A percentile compares a stretch with the other conserved stretches of the same genome.
Evolutionary conservation across 2,329 filamentous ascomycete genomes (phyloP).

Genomic region (Teratosphaeria zuluensis): DNA sequence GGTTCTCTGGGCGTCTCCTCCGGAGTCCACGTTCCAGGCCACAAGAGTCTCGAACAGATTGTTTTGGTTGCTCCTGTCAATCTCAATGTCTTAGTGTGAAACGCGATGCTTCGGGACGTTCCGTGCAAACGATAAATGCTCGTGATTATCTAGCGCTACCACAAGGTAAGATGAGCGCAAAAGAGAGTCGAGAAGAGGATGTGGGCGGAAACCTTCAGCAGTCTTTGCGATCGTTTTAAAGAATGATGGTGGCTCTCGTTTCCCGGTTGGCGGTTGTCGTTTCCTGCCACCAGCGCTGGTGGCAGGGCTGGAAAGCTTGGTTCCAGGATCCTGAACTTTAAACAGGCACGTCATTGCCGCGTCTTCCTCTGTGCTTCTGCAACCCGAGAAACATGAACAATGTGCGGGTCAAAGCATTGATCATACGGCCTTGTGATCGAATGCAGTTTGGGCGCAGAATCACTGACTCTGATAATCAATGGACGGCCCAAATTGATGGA

Average conservation of each 20-base stretch:
- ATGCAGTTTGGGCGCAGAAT: too few species aligned
- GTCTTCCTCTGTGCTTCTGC: not conserved
- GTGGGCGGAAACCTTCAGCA: not conserved
- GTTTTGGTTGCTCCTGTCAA: not conserved
- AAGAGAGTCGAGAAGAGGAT: not conserved
- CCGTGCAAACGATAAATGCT: not conserved
- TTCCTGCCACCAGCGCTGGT: not conserved
- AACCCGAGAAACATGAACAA: too few species aligned
- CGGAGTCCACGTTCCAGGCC: not conserved
- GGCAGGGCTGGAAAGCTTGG: not conserved
- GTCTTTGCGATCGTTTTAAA: not conserved
- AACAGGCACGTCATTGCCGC: not conserved
- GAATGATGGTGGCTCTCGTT: not conserved
- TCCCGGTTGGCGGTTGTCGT: not conserved
- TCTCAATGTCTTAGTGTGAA: not conserved
- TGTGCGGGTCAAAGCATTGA: too few species aligned
- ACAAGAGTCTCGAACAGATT: not conserved
- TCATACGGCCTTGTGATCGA: too few species aligned
- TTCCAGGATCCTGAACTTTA: not conserved
- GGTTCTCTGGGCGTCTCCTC: not conserved
- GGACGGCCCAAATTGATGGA: not conserved
- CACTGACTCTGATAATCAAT: not conserved
- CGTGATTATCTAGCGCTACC: too few species aligned
- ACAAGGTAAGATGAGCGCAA: not conserved
- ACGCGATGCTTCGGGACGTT: not conserved